Conservation (phyloP, 345 rosid genomes). For the Erodium maritimum region DNA sequence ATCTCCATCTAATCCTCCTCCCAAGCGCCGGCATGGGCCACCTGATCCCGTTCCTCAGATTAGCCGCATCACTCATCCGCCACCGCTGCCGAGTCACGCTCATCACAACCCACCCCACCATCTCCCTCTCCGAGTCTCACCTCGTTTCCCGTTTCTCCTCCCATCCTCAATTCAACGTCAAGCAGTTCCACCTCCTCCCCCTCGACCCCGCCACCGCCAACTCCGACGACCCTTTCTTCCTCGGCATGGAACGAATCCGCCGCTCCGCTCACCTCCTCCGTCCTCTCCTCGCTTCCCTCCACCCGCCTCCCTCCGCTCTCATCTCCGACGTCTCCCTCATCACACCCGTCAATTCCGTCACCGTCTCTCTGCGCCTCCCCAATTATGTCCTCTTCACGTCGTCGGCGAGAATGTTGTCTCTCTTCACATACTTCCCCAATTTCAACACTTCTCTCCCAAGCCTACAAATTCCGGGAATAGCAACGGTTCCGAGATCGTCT, state of each 20-base stretch:
- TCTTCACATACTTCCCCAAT: constrained; percentile 17
- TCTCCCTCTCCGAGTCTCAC: constrained; percentile 24
- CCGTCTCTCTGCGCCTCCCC: constrained; percentile 18
- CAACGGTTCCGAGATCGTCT: constrained; percentile 17
- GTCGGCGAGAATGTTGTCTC: constrained; percentile 29
- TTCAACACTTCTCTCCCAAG: neutral
- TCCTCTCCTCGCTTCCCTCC: constrained; percentile 17
- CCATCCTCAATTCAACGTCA: constrained; percentile 13
- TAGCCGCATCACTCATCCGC: constrained; percentile 19
- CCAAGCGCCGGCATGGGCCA: constrained; percentile 40
- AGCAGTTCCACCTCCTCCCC: constrained; percentile 16
- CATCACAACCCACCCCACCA: constrained; percentile 23
- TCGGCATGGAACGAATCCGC: constrained; percentile 15
- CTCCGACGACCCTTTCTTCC: constrained; percentile 25
- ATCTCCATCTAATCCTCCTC: constrained; percentile 25
- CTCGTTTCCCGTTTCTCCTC: constrained; percentile 21
- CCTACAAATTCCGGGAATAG: constrained; percentile 22
- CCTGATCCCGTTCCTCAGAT: constrained; percentile 31
- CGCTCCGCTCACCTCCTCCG: constrained; percentile 19
- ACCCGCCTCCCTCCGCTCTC: constrained; percentile 21
- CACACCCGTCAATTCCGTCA: constrained; percentile 17
- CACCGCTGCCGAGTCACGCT: constrained; percentile 25
- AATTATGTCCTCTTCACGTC: constrained; percentile 32
- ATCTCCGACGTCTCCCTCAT: constrained; percentile 29
- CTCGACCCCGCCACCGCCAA: neutral